phyloP scores from a whole-genome alignment of 2,329 filamentous ascomycete genomes.

The Pseudogymnoascus verrucosus region DNA sequence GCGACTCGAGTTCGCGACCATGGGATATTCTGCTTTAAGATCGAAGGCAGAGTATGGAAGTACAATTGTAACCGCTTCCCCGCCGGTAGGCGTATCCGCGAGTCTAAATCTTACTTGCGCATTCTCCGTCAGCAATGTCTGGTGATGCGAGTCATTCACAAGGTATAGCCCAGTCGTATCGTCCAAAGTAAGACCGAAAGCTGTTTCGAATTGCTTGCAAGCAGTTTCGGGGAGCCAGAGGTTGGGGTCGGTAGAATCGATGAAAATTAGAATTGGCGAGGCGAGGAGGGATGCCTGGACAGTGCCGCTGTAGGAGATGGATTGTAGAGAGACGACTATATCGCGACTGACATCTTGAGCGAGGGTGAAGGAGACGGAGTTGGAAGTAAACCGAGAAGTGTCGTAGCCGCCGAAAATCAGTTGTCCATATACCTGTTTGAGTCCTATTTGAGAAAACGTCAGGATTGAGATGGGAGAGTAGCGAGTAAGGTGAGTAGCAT shows the following conservation, averaged over 20 bases:
- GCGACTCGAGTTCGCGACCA: slow-evolving; percentile 18
- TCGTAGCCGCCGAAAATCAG: slow-evolving; percentile 36
- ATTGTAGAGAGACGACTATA: slow-evolving; percentile 32
- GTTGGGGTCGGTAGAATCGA: slow-evolving; percentile 29
- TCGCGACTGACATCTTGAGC: slow-evolving; percentile 29
- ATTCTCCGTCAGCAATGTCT: slow-evolving; percentile 21
- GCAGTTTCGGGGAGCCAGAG: slow-evolving; percentile 28
- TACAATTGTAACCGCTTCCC: slow-evolving; percentile 24
- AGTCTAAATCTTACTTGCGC: slow-evolving; percentile 26
- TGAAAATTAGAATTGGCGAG: slow-evolving; percentile 26
- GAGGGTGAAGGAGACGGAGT: slow-evolving; percentile 32
- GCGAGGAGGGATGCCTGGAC: slow-evolving; percentile 27
- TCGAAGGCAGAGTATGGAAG: slow-evolving; percentile 29
- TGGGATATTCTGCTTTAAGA: slow-evolving; percentile 22
- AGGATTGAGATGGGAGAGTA: not conserved
- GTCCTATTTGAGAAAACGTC: slow-evolving; percentile 8
- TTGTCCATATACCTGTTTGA: slow-evolving; percentile 29
- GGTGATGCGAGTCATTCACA: slow-evolving; percentile 23
- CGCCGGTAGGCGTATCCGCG: slow-evolving; percentile 16
- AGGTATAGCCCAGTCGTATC: slow-evolving; percentile 24
- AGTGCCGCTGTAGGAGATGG: slow-evolving; percentile 31
- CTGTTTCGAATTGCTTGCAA: slow-evolving; percentile 27
- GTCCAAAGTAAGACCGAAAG: slow-evolving; percentile 28
- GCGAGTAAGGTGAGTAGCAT: slow-evolving; percentile 12
- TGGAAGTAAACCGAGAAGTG: slow-evolving; percentile 32